Percentiles rank a stretch among this genome's conserved stretches.
Evolutionary conservation across 2,329 filamentous ascomycete species (phyloP).

Genomic region (Apiospora arundinis): DNA sequence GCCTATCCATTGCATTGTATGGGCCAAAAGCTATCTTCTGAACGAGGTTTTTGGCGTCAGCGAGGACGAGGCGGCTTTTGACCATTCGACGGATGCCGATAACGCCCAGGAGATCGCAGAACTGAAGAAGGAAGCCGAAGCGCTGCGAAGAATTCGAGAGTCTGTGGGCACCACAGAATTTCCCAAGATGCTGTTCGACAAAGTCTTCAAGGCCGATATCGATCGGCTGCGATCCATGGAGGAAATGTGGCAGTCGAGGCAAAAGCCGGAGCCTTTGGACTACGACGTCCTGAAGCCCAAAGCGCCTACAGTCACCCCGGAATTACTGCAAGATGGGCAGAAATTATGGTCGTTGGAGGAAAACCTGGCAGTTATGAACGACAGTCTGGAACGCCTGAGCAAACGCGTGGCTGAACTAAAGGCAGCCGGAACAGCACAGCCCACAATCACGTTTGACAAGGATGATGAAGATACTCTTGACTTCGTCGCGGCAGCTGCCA

Average conservation of each 20-base stretch:
- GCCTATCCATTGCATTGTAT: slow-evolving; percentile 98
- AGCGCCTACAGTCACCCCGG: slow-evolving; percentile 57
- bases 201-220: slow-evolving; percentile 89
- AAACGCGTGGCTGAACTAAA: slow-evolving; percentile 73
- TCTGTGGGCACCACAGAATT: slow-evolving; percentile 83
- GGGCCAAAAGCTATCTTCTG: slow-evolving; percentile 95
- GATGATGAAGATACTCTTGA: slow-evolving; percentile 95
- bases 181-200: slow-evolving; percentile 82
- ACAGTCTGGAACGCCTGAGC: slow-evolving; percentile 80
- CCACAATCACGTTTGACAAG: slow-evolving; percentile 90
- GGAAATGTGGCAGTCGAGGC: slow-evolving; percentile 93
- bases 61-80: slow-evolving; percentile 83
- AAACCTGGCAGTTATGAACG: slow-evolving; percentile 84
- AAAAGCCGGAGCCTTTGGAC: slow-evolving; percentile 74
- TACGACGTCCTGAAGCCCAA: slow-evolving; percentile 67
- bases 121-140: slow-evolving; percentile 81
- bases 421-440: slow-evolving; percentile 53
- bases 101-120: slow-evolving; percentile 91
- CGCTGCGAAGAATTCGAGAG: slow-evolving; percentile 80
- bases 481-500: slow-evolving; percentile 90
- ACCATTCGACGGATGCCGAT: slow-evolving; percentile 79
- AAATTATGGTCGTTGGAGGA: slow-evolving; percentile 81
- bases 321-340: slow-evolving; percentile 71
- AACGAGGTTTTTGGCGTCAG: slow-evolving; percentile 93
- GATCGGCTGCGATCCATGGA: slow-evolving; percentile 83